Percentiles rank a stretch among this genome's conserved stretches.
Evolutionary conservation across 371 early-diverging fungal species (phyloP).

Genomic region (Mucor irregularis): DNA sequence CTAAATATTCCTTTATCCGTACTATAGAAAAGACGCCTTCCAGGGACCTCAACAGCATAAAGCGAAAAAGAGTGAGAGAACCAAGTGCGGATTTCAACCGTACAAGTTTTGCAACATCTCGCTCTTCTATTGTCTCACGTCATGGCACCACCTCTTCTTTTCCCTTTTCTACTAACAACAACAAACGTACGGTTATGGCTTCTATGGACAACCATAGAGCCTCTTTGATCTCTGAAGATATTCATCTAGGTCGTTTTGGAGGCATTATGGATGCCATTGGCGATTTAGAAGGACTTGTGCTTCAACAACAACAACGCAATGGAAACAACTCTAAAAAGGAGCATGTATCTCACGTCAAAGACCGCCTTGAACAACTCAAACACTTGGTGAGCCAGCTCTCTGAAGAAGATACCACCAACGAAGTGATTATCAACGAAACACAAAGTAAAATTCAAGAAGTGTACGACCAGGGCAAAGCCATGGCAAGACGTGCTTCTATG

Average conservation of each 20-base stretch:
- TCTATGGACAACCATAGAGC: not conserved
- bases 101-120: slow-evolving; percentile 1
- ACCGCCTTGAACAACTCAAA: not conserved
- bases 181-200: too few relatives aligned
- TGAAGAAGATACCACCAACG: slow-evolving; percentile 4
- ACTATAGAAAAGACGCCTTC: slow-evolving; percentile 3
- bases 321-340: not conserved
- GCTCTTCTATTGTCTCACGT: slow-evolving; percentile 8
- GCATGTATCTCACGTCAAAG: not conserved
- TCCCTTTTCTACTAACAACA: not conserved
- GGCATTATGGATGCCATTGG: not conserved
- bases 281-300: not conserved
- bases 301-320: not conserved
- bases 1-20: too few relatives aligned
- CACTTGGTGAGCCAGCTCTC: not conserved
- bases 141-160: too few relatives aligned
- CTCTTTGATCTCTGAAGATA: not conserved
- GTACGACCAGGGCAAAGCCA: slow-evolving; percentile 2
- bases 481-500: slow-evolving; percentile 6
- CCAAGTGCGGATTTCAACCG: not conserved
- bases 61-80: slow-evolving; percentile 1
- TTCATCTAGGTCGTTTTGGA: not conserved
- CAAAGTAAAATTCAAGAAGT: slow-evolving; percentile 4
- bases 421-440: slow-evolving; percentile 16
- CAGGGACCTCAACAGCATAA: not conserved